These are phyloP conservation scores for Taiwanofungus camphoratus DNA, from an alignment of 1,284 basidiomycete species.

Conservation along the genomic window DNA sequence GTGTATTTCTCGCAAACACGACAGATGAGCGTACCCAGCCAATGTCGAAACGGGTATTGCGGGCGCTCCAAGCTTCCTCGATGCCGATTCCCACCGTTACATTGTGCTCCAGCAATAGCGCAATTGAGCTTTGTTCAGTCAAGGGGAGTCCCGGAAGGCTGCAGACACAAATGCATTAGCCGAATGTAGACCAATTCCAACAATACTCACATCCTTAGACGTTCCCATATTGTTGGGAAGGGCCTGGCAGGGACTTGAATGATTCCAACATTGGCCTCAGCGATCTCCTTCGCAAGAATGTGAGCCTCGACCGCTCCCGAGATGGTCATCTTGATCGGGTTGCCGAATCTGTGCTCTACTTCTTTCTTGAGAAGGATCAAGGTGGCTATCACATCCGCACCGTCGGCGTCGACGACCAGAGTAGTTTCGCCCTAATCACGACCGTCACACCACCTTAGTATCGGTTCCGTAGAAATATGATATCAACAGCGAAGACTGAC, in stretches of 20 bases:
- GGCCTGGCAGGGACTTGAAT: conserved; percentile 57
- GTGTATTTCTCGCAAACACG: not conserved
- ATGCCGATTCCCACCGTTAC: conserved; percentile 73
- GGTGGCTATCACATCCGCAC: conserved; percentile 76
- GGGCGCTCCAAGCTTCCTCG: conserved; percentile 46
- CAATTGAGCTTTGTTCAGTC: conserved; percentile 58
- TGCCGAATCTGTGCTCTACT: conserved; percentile 44
- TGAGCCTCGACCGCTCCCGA: conserved; percentile 73
- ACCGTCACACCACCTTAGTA: too few species aligned
- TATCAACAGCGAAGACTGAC: conserved; percentile 25
- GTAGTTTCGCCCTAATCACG: conserved; percentile 45
- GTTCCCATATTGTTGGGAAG: conserved; percentile 57
- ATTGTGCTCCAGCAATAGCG: conserved; percentile 55
- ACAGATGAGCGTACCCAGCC: conserved; percentile 38
- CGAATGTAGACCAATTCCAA: not conserved
- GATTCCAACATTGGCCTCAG: conserved; percentile 66
- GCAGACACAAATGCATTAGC: not conserved
- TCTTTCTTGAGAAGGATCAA: conserved; percentile 72
- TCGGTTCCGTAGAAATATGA: too few species aligned
- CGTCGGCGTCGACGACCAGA: conserved; percentile 50
- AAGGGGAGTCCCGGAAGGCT: conserved; percentile 72
- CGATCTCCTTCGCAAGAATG: conserved; percentile 71
- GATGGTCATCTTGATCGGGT: conserved; percentile 49
- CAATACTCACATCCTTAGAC: conserved; percentile 38
- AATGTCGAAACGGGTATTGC: conserved; percentile 59